Evolutionary conservation across 2,329 filamentous ascomycete species (phyloP), one percentile per base, ranked within the genome.

Genomic region (Blastomyces gilchristii): DNA sequence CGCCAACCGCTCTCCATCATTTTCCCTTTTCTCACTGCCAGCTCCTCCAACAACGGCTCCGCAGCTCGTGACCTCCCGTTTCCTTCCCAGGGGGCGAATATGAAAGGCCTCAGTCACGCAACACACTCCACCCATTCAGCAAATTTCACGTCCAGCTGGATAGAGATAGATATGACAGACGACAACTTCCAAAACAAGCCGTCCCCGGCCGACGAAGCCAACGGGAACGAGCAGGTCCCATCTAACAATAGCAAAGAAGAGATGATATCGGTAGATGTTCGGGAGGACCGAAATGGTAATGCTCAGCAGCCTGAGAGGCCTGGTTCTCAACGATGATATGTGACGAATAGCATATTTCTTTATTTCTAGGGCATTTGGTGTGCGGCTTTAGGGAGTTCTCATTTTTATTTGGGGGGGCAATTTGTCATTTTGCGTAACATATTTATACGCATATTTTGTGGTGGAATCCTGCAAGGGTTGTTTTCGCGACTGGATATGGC

Each of bases 1-100:
- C 69, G 72, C 50, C 68, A 69, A n/a, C 69, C 71, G 0, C 68
- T 76, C 8, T 62, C 66, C 47, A 63, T 65, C 11, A 25, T 66
- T 2, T 68, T 69, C 43, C 68, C 68, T 3, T 50, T 54, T n/a
- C 62, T 68, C 31, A 65, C 68, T 58, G 34, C 60, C 63, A 14
- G 47, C 39, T 18, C 39, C 14, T n/a, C 56, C 39, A 14, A n/a
- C 22, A 34, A 8, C 39, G 41, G 39, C 14, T 58, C 39, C 37
- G 31, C 14, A 43, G 3, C 22, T 25, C 39, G 25, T 8, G 45
- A 22, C 12, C 39, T 47, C 39, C 3, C 56, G 3, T 34, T 47
- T 25, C 56, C 34, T 37, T 1, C 41, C 2, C 39, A 58, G 5
- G 47, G 22, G 12, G 9, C 47, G 31, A 47, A 45, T 47, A n/a